Evolutionary conservation across 768 basidiomycete genomes (phyloP), one percentile per base, ranked within the genome.

Genomic region (Cystofilobasidium capitatum): DNA sequence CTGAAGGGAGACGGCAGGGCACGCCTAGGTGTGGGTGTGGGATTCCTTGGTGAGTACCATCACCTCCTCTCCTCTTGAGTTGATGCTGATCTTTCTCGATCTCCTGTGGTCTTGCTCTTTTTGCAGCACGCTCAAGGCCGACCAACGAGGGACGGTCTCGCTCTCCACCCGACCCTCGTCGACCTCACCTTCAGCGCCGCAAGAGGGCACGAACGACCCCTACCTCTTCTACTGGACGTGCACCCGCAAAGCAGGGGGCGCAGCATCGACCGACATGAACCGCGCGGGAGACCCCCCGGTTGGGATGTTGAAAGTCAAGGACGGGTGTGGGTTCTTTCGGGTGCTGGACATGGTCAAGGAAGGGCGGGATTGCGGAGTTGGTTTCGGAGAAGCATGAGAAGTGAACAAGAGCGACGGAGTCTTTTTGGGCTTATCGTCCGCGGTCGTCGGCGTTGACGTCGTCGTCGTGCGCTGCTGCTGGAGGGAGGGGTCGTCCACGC

Each of bases 171-270:
- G 7, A 8, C 1, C 24, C 24, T 14, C n/a, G 22, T 42, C 59
- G 5, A 26, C 55, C 17, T 45, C 42, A 1, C 51, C 64, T 13
- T 26, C 63, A 9, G 35, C 40, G 13, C 12, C 6, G 3, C 29
- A 44, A 26, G 13, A 55, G 3, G 4, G 29, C 29, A 26, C 31
- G 10, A 37, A 72, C 29, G 70, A 72, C 22, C 71, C 74, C 37
- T 73, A 73, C 64, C 70, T 73, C 71, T 76, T 73, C 66, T 78
- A 77, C 62, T 78, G 75, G 75, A 74, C 75, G 67, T 78, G 77
- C 51, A 67, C 45, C 22, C 20, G 31, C 5, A 61, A 62, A 29
- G 36, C 51, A 8, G 66, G 66, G 13, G 24, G 45, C n/a, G 66
- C 60, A 13, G 59, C 42, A 7, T 17, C 16, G 37, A 39, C 20